These are phyloP conservation scores for Neopestalotiopsis sp. DNA, from an alignment of 2,329 filamentous ascomycete genomes.

Conservation along the genomic window DNA sequence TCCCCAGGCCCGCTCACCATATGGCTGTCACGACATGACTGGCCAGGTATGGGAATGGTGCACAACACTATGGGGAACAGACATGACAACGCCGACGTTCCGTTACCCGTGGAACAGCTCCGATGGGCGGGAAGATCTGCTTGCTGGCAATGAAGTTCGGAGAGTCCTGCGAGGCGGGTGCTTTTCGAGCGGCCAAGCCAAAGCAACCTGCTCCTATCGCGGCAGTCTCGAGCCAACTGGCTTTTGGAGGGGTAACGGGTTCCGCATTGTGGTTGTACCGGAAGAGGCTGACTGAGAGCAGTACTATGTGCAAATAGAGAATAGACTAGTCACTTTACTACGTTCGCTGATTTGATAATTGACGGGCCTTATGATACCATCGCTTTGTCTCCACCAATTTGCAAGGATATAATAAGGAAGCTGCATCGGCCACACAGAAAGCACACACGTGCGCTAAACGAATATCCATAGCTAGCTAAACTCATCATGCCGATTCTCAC, in stretches of 20 bases:
- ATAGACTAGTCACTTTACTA: too few species aligned
- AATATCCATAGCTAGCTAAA: too few species aligned
- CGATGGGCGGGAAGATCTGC: conserved; percentile 13
- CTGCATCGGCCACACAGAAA: too few species aligned
- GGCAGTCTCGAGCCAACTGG: conserved; percentile 17
- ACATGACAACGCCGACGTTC: conserved; percentile 17
- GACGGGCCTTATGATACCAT: too few species aligned
- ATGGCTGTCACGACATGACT: conserved; percentile 17
- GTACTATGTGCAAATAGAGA: too few species aligned
- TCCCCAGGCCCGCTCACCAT: conserved; percentile 7
- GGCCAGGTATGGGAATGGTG: conserved; percentile 21
- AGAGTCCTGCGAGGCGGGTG: conserved; percentile 17
- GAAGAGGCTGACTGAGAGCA: too few species aligned
- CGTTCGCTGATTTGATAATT: too few species aligned
- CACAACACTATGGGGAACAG: conserved; percentile 14
- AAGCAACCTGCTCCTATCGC: conserved; percentile 13
- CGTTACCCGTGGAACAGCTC: conserved; percentile 1
- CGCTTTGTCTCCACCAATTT: too few species aligned
- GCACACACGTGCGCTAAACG: too few species aligned
- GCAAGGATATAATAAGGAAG: too few species aligned
- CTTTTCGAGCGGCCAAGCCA: conserved; percentile 16
- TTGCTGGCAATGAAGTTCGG: neutral
- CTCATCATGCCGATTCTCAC: too few species aligned
- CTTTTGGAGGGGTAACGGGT: conserved; percentile 17
- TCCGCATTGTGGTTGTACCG: conserved; percentile 13